Percentiles rank a stretch among this genome's conserved stretches.
phyloP scores from a whole-genome alignment of 192 early-diverging fungal species.

The Anaeromyces robustus region DNA sequence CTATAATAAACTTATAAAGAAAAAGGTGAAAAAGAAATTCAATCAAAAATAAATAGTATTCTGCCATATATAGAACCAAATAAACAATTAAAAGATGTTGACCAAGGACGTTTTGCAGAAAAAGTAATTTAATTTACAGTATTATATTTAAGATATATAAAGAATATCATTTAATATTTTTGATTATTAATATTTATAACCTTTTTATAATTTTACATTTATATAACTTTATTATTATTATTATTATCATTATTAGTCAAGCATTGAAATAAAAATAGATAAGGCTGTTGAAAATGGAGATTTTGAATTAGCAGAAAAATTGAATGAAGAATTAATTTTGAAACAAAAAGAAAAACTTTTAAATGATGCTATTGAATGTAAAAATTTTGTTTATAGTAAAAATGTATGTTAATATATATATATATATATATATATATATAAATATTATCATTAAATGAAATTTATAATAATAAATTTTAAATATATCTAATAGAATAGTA shows the following conservation, averaged over 20 bases:
- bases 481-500: too few relatives aligned
- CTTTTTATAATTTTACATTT: too few relatives aligned
- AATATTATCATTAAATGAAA: too few relatives aligned
- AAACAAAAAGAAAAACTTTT: neutral
- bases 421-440: too few relatives aligned
- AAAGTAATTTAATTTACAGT: neutral
- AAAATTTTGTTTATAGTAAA: neutral
- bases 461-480: too few relatives aligned
- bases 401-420: neutral
- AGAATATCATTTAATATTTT: too few relatives aligned
- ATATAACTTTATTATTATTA: too few relatives aligned
- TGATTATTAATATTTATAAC: too few relatives aligned
- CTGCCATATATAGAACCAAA: neutral
- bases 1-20: neutral
- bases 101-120: neutral
- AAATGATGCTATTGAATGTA: neutral
- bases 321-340: neutral
- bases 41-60: neutral
- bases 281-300: neutral
- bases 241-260: too few relatives aligned
- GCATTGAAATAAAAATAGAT: neutral
- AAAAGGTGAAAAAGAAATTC: neutral
- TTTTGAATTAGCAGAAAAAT: neutral
- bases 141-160: too few relatives aligned
- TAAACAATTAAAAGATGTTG: neutral